Base-by-base conservation (phyloP, 2,329 filamentous ascomycete genomes). In the Diplodia scrobiculata region DNA sequence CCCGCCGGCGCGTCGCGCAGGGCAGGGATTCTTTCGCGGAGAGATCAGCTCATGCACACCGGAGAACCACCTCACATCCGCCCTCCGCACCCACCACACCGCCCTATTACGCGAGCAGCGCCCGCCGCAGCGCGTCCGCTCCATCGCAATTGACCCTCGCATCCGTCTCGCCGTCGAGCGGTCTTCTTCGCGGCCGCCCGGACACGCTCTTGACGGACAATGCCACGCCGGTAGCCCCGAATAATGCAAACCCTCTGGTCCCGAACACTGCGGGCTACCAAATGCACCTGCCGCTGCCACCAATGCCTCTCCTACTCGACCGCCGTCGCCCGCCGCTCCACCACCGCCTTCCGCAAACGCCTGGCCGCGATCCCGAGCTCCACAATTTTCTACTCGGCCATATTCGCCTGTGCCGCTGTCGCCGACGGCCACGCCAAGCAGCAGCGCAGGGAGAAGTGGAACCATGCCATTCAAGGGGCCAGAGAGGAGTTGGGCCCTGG, bases 211-310 rank as follows among this genome's bases (percentile, higher is more conserved):
- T 10, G 25, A 1, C 58, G 27, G 58, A 53, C 48, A 53, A 63
- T 63, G 60, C 52, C 60, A 53, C 60, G 60, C 29, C 45, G 45
- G 58, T 48, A 62, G 34, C 45, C 25, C 34, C 70, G 75, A 77
- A 76, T 75, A 73, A 92, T 92, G 90, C 86, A 86, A 78, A 82
- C 83, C 69, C 75, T 91, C 71, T 89, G 88, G 87, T 87, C 86
- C 77, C 85, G 87, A 32, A 85, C 86, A 79, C 82, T 84, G 72
- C 85, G 84, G 82, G 83, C 83, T 78, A 62, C 58, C 2, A 85
- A 84, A 77, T 77, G 76, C 69, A 82, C 84, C 72, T 89, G 87
- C 79, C 83, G 83, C 77, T 90, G 87, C 79, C 81, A 84, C 70
- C 81, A 85, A 72, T 90, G 87, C 78, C 77, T 85, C 64, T 82